Conservation (phyloP, 345 rosid genomes). For the Salix dunnii region DNA sequence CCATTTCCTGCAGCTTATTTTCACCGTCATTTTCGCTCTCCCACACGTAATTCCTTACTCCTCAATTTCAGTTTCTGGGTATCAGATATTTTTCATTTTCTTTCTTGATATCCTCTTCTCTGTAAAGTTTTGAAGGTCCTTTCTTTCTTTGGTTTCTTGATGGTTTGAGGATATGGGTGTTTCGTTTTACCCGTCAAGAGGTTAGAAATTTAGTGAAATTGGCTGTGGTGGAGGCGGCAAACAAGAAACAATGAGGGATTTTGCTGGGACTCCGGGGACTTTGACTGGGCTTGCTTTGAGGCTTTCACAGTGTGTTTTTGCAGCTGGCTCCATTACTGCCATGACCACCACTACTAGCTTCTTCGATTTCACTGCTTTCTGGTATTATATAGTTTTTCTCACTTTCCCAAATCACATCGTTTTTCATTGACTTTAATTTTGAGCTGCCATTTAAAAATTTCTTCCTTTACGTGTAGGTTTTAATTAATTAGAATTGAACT, state of each 20-base stretch:
- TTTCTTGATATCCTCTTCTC: not conserved
- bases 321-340: slow-evolving; percentile 69
- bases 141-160: not conserved
- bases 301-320: slow-evolving; percentile 63
- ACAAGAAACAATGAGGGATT: slow-evolving; percentile 48
- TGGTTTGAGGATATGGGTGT: slow-evolving; percentile 12
- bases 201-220: slow-evolving; percentile 3
- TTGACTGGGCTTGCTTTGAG: slow-evolving; percentile 59
- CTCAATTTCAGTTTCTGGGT: slow-evolving; percentile 16
- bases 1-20: not conserved
- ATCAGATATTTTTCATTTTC: not conserved
- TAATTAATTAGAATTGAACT: too few relatives aligned
- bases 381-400: slow-evolving; percentile 37
- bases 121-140: not conserved
- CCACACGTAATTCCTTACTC: not conserved
- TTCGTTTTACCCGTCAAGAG: not conserved
- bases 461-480: too few relatives aligned
- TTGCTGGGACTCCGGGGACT: slow-evolving; percentile 83
- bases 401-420: not conserved
- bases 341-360: slow-evolving; percentile 57
- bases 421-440: too few relatives aligned
- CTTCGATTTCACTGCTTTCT: slow-evolving; percentile 70
- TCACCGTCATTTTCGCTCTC: not conserved
- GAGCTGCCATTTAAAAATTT: too few relatives aligned
- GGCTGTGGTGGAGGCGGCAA: not conserved